Conservation (phyloP, 2,329 filamentous ascomycete genomes). For the Penicillium polonicum region DNA sequence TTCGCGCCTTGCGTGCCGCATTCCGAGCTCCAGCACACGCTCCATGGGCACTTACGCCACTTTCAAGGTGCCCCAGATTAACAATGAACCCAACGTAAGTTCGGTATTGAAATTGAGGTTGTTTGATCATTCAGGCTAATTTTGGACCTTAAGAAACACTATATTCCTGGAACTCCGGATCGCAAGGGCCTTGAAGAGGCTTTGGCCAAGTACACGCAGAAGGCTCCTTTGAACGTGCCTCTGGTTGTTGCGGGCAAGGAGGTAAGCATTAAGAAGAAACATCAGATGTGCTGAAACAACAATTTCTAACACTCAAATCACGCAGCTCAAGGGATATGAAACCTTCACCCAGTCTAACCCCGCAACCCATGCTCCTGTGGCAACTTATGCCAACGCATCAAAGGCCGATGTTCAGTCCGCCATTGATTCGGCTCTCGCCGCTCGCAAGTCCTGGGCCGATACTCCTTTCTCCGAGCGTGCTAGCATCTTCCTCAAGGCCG, state of each 20-base stretch:
- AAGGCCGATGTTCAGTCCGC: constrained; percentile 72
- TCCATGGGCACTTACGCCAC: constrained; percentile 64
- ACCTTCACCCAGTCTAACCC: constrained; percentile 71
- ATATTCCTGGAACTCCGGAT: constrained; percentile 77
- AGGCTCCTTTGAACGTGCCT: constrained; percentile 73
- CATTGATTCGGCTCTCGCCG: constrained; percentile 81
- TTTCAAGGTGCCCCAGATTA: constrained; percentile 83
- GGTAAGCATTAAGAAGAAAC: constrained; percentile 48
- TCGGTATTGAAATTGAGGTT: neutral
- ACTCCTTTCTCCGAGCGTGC: constrained; percentile 88
- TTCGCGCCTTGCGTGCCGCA: constrained; percentile 21
- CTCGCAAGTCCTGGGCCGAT: constrained; percentile 80
- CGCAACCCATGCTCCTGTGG: constrained; percentile 74
- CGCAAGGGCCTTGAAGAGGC: constrained; percentile 73
- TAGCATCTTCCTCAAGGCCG: constrained; percentile 92
- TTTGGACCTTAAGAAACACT: constrained; percentile 67
- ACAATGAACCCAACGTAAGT: constrained; percentile 94
- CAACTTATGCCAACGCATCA: constrained; percentile 80
- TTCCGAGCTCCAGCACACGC: constrained; percentile 24
- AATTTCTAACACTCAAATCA: constrained; percentile 1
- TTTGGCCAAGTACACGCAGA: constrained; percentile 66
- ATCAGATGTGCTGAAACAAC: neutral
- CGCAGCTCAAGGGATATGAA: constrained; percentile 34
- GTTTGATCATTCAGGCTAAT: constrained; percentile 2
- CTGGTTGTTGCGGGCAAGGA: constrained; percentile 80